Conservation (phyloP, 2,329 filamentous ascomycete species). For the Leptographium flavum region DNA sequence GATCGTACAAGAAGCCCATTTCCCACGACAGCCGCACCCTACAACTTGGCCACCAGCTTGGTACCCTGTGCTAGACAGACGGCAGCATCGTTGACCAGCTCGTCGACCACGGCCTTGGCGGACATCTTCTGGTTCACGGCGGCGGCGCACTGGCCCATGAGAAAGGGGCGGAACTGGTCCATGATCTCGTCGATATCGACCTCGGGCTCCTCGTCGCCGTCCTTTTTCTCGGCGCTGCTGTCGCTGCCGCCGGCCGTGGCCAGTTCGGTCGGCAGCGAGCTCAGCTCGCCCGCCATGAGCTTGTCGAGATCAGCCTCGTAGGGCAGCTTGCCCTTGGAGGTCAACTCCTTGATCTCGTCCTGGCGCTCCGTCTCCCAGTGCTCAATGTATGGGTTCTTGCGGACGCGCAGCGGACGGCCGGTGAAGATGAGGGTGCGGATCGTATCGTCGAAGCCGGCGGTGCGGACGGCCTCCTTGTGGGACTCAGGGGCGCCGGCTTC, state of each 20-base stretch:
- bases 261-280: conserved; percentile 42
- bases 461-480: conserved; percentile 91
- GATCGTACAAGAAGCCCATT: neutral
- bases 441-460: conserved; percentile 88
- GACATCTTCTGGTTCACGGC: conserved; percentile 86
- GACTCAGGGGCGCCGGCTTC: conserved; percentile 88
- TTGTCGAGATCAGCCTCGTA: conserved; percentile 91
- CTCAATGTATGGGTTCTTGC: conserved; percentile 83
- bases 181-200: conserved; percentile 66
- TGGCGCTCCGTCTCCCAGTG: conserved; percentile 93
- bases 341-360: conserved; percentile 84
- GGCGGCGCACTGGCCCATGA: conserved; percentile 95
- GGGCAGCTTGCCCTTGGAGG: conserved; percentile 75
- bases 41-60: conserved; percentile 56
- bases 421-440: conserved; percentile 98
- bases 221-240: conserved; percentile 40
- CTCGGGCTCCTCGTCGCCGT: conserved; percentile 51
- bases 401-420: conserved; percentile 82
- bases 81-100: conserved; percentile 76
- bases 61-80: conserved; percentile 53
- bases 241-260: neutral
- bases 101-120: conserved; percentile 85
- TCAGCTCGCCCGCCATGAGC: conserved; percentile 49
- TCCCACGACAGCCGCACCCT: conserved; percentile 13
- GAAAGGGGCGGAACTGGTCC: conserved; percentile 78